These are phyloP conservation scores for Prunella vulgaris DNA, from an alignment of 257 asterid species.

Conservation along the genomic window DNA sequence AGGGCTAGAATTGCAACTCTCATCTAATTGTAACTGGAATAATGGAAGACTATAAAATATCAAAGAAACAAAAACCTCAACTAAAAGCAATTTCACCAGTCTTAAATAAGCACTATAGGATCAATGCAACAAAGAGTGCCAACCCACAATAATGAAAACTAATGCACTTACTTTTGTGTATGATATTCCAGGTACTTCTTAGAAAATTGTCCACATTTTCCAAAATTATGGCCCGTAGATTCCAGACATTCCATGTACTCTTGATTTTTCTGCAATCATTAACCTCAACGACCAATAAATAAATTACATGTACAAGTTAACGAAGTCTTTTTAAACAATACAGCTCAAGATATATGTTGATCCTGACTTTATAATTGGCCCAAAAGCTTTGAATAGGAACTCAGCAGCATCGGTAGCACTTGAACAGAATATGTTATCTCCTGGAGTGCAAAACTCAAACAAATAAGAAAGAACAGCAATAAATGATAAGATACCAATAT, in stretches of 20 bases:
- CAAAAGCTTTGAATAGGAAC: conserved; percentile 67
- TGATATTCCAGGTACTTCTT: conserved; percentile 84
- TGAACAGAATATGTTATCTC: conserved; percentile 81
- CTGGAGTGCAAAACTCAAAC: conserved; percentile 35
- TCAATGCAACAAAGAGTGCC: conserved; percentile 22
- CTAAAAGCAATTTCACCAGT: neutral
- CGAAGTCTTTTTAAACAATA: neutral
- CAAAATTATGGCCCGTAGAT: conserved; percentile 69
- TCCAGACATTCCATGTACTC: conserved; percentile 73
- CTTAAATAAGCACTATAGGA: neutral
- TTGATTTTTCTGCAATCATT: conserved; percentile 76
- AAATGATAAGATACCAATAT: neutral
- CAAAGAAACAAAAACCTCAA: neutral
- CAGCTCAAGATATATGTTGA: neutral
- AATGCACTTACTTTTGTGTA: conserved; percentile 69
- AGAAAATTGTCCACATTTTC: conserved; percentile 70
- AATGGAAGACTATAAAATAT: neutral
- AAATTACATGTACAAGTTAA: neutral
- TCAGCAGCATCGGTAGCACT: conserved; percentile 89
- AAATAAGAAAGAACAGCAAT: neutral
- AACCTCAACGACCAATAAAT: conserved; percentile 25
- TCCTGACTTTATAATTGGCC: conserved; percentile 51
- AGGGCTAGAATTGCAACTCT: neutral
- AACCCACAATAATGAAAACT: neutral
- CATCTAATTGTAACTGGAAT: neutral